phyloP scores from a whole-genome alignment of 129 eudicot genomes.

The Flaveria sonorensis region DNA sequence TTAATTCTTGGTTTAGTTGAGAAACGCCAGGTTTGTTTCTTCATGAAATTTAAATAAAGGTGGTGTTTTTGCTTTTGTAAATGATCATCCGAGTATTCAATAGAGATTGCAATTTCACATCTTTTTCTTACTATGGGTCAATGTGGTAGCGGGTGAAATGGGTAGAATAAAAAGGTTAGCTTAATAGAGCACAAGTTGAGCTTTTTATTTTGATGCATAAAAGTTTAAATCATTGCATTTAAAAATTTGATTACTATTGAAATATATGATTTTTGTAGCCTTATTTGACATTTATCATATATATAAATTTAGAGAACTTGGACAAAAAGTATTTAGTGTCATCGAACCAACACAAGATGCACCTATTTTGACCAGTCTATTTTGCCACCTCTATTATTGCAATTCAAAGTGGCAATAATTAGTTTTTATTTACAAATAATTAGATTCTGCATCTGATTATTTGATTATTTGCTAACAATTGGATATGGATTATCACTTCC shows the following conservation, averaged over 20 bases:
- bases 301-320: not conserved
- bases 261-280: not conserved
- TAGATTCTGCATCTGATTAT: not conserved
- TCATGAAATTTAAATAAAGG: not conserved
- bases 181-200: not conserved
- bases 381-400: not conserved
- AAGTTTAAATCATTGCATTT: not conserved
- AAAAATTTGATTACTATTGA: not conserved
- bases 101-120: not conserved
- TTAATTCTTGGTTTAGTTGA: slow-evolving; percentile 87
- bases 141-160: not conserved
- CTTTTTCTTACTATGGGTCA: not conserved
- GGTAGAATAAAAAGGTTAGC: not conserved
- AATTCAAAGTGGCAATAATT: not conserved
- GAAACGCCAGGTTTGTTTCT: slow-evolving; percentile 63
- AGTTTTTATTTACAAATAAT: not conserved
- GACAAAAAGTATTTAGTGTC: not conserved
- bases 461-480: not conserved
- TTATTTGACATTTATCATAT: not conserved
- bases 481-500: not conserved
- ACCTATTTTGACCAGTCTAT: not conserved
- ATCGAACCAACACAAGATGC: not conserved
- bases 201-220: not conserved
- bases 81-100: not conserved
- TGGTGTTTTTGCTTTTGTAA: not conserved